phyloP scores from a whole-genome alignment of 306 rosid genomes.

The Clitoria ternatea region DNA sequence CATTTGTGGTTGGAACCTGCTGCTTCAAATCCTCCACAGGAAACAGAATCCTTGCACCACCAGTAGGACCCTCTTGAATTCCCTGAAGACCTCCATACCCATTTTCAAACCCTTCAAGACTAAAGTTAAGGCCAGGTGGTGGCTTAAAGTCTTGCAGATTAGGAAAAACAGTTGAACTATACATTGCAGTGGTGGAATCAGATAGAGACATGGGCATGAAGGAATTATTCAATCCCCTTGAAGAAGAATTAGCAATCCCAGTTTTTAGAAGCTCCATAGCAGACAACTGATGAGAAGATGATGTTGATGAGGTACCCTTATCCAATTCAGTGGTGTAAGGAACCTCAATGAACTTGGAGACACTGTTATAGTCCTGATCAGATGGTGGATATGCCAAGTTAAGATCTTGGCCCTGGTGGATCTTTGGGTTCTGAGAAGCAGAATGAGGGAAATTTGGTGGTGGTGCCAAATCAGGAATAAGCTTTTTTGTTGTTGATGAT shows the following conservation, averaged over 20 bases:
- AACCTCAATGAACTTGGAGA: slow-evolving; percentile 44
- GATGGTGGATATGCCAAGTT: slow-evolving; percentile 70
- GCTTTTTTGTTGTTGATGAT: slow-evolving; percentile 36
- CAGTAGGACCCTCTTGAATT: slow-evolving; percentile 38
- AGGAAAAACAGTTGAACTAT: slow-evolving; percentile 47
- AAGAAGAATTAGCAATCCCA: slow-evolving; percentile 53
- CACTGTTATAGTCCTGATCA: slow-evolving; percentile 35
- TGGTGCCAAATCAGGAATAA: slow-evolving; percentile 33
- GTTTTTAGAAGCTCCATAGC: slow-evolving; percentile 73
- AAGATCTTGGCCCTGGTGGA: slow-evolving; percentile 83
- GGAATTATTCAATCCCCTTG: slow-evolving; percentile 60
- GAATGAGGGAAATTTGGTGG: slow-evolving; percentile 36
- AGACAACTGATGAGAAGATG: slow-evolving; percentile 36
- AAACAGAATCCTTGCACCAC: slow-evolving; percentile 76
- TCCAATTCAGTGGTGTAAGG: slow-evolving; percentile 34
- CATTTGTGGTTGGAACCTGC: slow-evolving; percentile 48
- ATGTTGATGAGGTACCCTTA: slow-evolving; percentile 26
- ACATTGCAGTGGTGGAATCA: slow-evolving; percentile 38
- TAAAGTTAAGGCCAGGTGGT: slow-evolving; percentile 46
- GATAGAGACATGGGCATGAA: slow-evolving; percentile 53
- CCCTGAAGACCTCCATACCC: slow-evolving; percentile 56
- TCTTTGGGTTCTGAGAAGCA: slow-evolving; percentile 62
- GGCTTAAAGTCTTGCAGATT: slow-evolving; percentile 76
- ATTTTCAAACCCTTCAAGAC: slow-evolving; percentile 65
- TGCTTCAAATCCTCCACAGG: slow-evolving; percentile 75